Evolutionary conservation across 148 eudicot genomes (phyloP).

Genomic region (Oxyria digyna): DNA sequence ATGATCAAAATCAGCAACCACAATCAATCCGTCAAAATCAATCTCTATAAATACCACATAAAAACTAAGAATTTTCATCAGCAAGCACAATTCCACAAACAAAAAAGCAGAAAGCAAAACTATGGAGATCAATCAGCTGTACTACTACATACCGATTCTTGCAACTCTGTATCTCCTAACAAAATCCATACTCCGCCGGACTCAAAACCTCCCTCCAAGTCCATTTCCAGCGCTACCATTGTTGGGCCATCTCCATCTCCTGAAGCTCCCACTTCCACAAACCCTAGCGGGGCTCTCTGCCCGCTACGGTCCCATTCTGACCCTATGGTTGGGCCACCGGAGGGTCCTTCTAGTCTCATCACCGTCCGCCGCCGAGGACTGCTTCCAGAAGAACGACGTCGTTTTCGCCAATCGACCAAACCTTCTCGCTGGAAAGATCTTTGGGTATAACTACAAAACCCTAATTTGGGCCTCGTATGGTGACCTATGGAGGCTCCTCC

Average conservation of each 20-base stretch:
- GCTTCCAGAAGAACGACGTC: conserved; percentile 33
- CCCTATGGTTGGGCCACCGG: conserved; percentile 34
- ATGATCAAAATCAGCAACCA: no score
- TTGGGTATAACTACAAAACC: conserved; percentile 30
- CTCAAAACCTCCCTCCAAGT: conserved; percentile 35
- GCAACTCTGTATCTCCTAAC: conserved; percentile 14
- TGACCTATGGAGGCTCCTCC: conserved; percentile 36
- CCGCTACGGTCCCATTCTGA: conserved; percentile 23
- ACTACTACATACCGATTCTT: conserved; percentile 8
- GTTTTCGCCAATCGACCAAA: conserved; percentile 41
- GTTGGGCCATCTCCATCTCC: conserved; percentile 39
- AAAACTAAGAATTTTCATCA: neutral
- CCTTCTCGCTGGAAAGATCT: conserved; percentile 21
- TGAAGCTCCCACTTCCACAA: conserved; percentile 26
- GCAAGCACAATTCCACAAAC: neutral
- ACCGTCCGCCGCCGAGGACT: conserved; percentile 31
- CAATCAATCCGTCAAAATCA: neutral
- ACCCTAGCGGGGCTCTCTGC: conserved; percentile 19
- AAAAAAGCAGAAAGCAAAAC: neutral
- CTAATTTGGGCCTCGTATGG: conserved; percentile 47
- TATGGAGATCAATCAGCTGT: neutral
- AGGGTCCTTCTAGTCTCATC: conserved; percentile 41
- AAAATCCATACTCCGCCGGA: conserved; percentile 12
- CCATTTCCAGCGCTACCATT: conserved; percentile 34
- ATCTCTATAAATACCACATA: neutral